Conservation (phyloP, 225 moss, liverwort and hornwort genomes). For the Lunularia cruciata region DNA sequence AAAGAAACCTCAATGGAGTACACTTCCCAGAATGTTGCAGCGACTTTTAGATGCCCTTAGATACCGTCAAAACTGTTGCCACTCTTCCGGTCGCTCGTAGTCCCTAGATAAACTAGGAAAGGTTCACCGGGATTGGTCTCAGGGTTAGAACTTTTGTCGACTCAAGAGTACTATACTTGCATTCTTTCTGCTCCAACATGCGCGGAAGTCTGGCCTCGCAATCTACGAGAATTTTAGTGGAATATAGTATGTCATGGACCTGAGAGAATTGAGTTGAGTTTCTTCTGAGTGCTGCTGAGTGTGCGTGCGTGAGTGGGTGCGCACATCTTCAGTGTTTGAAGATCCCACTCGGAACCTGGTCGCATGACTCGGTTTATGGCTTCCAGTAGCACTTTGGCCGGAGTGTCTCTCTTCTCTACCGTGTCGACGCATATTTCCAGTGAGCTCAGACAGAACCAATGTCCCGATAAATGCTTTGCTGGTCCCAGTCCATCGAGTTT, state of each 20-base stretch:
- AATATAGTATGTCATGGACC: not conserved
- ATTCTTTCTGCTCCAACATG: no score
- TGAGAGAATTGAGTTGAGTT: slow-evolving; percentile 2
- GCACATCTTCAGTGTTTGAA: no score
- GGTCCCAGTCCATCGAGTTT: slow-evolving; percentile 9
- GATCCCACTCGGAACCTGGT: not conserved
- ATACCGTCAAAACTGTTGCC: not conserved
- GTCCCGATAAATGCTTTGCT: slow-evolving; percentile 1
- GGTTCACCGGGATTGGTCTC: no score
- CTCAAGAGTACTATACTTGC: no score
- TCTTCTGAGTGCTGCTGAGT: no score
- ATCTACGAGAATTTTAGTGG: no score
- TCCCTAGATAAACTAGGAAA: no score
- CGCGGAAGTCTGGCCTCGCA: no score
- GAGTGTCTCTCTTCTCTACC: slow-evolving; percentile 7
- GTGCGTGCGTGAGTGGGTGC: no score
- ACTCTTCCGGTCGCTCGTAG: not conserved
- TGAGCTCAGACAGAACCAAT: slow-evolving; percentile 1
- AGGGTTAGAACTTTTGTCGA: no score
- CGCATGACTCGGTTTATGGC: slow-evolving; percentile 26
- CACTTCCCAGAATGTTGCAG: not conserved
- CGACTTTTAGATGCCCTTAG: not conserved
- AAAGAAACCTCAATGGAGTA: not conserved
- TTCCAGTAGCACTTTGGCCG: not conserved
- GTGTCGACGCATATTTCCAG: not conserved